Evolutionary conservation across 1,284 basidiomycete genomes (phyloP), one percentile per base, ranked within the genome.

Genomic region (Ceratobasidium sp.): DNA sequence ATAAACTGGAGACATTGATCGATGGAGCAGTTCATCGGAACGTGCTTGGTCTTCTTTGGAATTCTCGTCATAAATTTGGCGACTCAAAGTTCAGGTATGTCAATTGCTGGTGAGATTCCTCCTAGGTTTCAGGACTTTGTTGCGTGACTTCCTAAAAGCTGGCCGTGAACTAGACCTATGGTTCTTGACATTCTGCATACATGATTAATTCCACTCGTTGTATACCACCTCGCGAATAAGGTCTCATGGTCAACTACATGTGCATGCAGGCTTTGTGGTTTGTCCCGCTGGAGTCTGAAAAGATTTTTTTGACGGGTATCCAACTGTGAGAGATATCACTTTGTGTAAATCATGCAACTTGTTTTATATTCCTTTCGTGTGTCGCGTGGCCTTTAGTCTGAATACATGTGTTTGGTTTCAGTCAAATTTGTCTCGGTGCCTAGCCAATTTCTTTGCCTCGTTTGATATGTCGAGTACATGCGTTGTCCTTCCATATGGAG

Each of bases 201-300:
- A 35, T 32, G 30, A 7, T 35, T 76, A 6, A 3, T 64, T 23
- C 77, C 77, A 0, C 50, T 77, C 5, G 64, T 58, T 2, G 16
- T 63, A 18, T 49, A 44, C 23, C 76, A 76, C 16, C 14, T 72
- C 3, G 11, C 28, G 18, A n/a, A 18, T 28, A 63, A 35, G 23
- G n/a, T 11, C 0, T 62, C 76, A 1, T 75, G 77, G 1, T 52
- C 67, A 0, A 11, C 21, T 5, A 11, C 72, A n/a, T n/a, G n/a
- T n/a, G n/a, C n/a, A n/a, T n/a, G n/a, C n/a, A n/a, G n/a, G n/a
- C n/a, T n/a, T n/a, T n/a, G n/a, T n/a, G n/a, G n/a, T n/a, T n/a
- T n/a, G n/a, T n/a, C n/a, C n/a, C n/a, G n/a, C n/a, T n/a, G n/a
- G n/a, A n/a, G n/a, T n/a, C n/a, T n/a, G n/a, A n/a, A n/a, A n/a